These are phyloP conservation scores for Vitis hybrid DNA, from an alignment of 177 flowering plant species.

Conservation along the genomic window DNA sequence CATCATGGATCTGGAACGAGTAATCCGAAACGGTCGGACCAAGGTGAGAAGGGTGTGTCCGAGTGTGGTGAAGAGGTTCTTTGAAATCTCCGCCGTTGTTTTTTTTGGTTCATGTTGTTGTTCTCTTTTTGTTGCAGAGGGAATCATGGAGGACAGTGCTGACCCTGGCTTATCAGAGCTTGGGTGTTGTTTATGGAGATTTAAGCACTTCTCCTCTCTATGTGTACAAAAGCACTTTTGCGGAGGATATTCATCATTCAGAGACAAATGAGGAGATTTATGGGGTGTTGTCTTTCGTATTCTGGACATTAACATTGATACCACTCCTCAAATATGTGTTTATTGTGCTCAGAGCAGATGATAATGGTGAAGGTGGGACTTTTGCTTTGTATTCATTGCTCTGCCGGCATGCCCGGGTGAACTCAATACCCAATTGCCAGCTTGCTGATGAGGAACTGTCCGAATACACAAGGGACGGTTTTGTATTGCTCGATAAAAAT, in stretches of 20 bases:
- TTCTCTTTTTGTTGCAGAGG: slow-evolving; percentile 38
- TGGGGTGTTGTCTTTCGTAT: slow-evolving; percentile 78
- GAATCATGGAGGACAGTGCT: slow-evolving; percentile 79
- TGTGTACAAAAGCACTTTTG: slow-evolving; percentile 79
- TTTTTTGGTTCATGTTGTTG: slow-evolving; percentile 3
- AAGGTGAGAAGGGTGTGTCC: slow-evolving; percentile 35
- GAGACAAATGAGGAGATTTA: slow-evolving; percentile 83
- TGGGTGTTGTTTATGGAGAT: slow-evolving; percentile 92
- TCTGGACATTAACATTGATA: slow-evolving; percentile 78
- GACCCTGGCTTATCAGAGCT: slow-evolving; percentile 75
- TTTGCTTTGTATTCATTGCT: slow-evolving; percentile 78
- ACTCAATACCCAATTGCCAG: slow-evolving; percentile 70
- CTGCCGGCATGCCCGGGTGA: slow-evolving; percentile 70
- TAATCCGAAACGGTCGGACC: slow-evolving; percentile 13
- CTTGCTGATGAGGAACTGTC: slow-evolving; percentile 64
- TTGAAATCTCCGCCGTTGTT: slow-evolving; percentile 1
- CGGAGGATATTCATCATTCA: slow-evolving; percentile 78
- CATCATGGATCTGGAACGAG: slow-evolving; percentile 53
- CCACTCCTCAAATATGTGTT: slow-evolving; percentile 86
- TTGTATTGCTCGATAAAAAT: slow-evolving; percentile 14
- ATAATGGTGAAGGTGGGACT: slow-evolving; percentile 92
- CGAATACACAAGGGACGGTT: slow-evolving; percentile 50
- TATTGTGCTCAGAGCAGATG: slow-evolving; percentile 81
- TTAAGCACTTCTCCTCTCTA: slow-evolving; percentile 81
- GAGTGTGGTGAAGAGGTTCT: not conserved